phyloP scores from a whole-genome alignment of 2,329 filamentous ascomycete genomes.

The Colletotrichum plurivorum region DNA sequence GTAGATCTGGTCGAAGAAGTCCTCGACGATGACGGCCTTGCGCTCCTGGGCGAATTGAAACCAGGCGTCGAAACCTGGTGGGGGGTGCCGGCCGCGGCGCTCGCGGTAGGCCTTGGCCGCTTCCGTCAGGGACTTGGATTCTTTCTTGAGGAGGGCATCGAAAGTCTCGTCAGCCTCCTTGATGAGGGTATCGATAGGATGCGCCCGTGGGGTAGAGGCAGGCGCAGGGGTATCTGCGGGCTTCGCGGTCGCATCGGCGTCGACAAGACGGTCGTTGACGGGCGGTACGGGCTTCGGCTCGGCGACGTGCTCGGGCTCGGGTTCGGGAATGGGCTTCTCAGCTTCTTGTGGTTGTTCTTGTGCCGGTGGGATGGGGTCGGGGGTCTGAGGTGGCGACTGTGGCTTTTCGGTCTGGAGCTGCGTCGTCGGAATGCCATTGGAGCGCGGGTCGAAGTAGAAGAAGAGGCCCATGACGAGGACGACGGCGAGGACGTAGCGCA shows the following conservation, averaged over 20 bases:
- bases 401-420: slow-evolving; percentile 17
- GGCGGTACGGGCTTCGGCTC: slow-evolving; percentile 24
- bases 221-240: slow-evolving; percentile 35
- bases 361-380: slow-evolving; percentile 35
- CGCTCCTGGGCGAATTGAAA: slow-evolving; percentile 59
- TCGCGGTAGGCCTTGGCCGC: slow-evolving; percentile 62
- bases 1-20: slow-evolving; percentile 68
- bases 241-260: slow-evolving; percentile 12
- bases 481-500: slow-evolving; percentile 73
- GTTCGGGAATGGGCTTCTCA: slow-evolving; percentile 30
- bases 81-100: slow-evolving; percentile 63
- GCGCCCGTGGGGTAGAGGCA: slow-evolving; percentile 41
- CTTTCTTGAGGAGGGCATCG: slow-evolving; percentile 55
- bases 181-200: slow-evolving; percentile 63
- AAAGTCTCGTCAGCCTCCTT: slow-evolving; percentile 55
- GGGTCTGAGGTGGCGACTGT: slow-evolving; percentile 39
- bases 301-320: slow-evolving; percentile 1
- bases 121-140: slow-evolving; percentile 57
- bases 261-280: not conserved
- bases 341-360: slow-evolving; percentile 22
- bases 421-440: slow-evolving; percentile 28
- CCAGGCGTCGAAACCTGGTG: slow-evolving; percentile 64
- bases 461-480: slow-evolving; percentile 66
- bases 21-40: slow-evolving; percentile 60
- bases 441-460: slow-evolving; percentile 47